These are phyloP conservation scores for Coniosporium apollinis DNA, from an alignment of 495 filamentous ascomycete species.

Conservation along the genomic window DNA sequence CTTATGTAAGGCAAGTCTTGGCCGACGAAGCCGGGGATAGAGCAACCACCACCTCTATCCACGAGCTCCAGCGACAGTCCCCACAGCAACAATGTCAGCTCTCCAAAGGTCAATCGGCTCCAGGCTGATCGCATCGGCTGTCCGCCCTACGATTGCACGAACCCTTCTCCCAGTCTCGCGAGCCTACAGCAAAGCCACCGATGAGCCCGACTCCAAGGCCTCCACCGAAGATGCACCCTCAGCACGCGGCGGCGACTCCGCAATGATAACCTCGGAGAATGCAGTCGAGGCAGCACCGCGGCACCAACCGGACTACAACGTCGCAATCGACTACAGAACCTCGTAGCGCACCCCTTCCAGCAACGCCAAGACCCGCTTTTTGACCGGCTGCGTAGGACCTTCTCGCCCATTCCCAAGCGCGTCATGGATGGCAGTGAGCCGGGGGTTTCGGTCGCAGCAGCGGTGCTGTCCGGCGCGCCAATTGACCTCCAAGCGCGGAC, in stretches of 20 bases:
- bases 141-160: background rate
- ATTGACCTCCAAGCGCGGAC: slow-evolving; percentile 84
- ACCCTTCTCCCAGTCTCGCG: background rate
- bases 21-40: too few relatives aligned
- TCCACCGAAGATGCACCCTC: slow-evolving; percentile 1
- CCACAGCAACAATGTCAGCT: too few relatives aligned
- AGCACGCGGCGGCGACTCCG: slow-evolving; percentile 19
- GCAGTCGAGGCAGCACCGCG: slow-evolving; percentile 33
- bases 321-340: slow-evolving; percentile 59
- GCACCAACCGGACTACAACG: slow-evolving; percentile 67
- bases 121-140: too few relatives aligned
- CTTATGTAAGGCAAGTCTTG: too few relatives aligned
- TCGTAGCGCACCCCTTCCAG: slow-evolving; percentile 42
- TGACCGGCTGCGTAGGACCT: slow-evolving; percentile 44
- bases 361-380: too few relatives aligned
- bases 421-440: slow-evolving; percentile 85
- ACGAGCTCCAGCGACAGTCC: too few relatives aligned
- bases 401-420: slow-evolving; percentile 73
- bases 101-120: too few relatives aligned
- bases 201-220: slow-evolving; percentile 2
- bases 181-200: slow-evolving; percentile 4
- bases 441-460: slow-evolving; percentile 56
- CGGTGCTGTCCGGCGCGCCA: slow-evolving; percentile 80
- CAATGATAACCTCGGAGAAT: slow-evolving; percentile 37
- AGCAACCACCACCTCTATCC: too few relatives aligned